Percentiles rank a stretch among this genome's conserved stretches.
phyloP scores from a whole-genome alignment of 768 basidiomycete species.

The Strobilomyces dryophilus region DNA sequence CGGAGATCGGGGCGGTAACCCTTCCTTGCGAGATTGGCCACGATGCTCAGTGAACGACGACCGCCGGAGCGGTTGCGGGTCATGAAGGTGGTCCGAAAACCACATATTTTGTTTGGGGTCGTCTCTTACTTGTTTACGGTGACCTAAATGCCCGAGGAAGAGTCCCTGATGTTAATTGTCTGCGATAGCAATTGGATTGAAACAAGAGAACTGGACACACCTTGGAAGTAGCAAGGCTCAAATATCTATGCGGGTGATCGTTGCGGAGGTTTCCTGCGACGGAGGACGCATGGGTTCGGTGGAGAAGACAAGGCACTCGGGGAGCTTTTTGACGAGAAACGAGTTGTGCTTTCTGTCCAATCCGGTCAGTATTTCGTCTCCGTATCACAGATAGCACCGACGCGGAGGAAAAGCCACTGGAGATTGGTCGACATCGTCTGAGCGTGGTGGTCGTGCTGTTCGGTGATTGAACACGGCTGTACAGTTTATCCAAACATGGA shows the following conservation, averaged over 20 bases:
- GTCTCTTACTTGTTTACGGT: conserved; percentile 60
- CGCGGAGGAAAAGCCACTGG: conserved; percentile 90
- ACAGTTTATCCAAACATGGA: conserved; percentile 27
- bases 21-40: conserved; percentile 56
- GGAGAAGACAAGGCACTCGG: conserved; percentile 76
- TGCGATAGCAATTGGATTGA: too few relatives aligned
- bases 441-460: conserved; percentile 11
- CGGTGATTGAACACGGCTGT: conserved; percentile 33
- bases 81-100: conserved; percentile 43
- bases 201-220: too few relatives aligned
- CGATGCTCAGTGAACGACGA: conserved; percentile 71
- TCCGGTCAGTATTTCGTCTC: background rate
- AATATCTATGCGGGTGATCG: too few relatives aligned
- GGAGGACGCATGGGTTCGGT: conserved; percentile 41
- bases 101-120: conserved; percentile 45
- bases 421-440: conserved; percentile 82
- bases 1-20: conserved; percentile 80
- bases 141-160: too few relatives aligned
- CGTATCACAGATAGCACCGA: conserved; percentile 37
- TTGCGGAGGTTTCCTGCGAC: too few relatives aligned
- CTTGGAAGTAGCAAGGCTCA: too few relatives aligned
- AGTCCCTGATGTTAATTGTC: too few relatives aligned
- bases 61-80: conserved; percentile 68
- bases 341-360: conserved; percentile 71
- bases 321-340: conserved; percentile 74